Percentiles rank a stretch among this genome's conserved stretches.
phyloP scores from a whole-genome alignment of 2,329 filamentous ascomycete species.

The Cytospora mali region DNA sequence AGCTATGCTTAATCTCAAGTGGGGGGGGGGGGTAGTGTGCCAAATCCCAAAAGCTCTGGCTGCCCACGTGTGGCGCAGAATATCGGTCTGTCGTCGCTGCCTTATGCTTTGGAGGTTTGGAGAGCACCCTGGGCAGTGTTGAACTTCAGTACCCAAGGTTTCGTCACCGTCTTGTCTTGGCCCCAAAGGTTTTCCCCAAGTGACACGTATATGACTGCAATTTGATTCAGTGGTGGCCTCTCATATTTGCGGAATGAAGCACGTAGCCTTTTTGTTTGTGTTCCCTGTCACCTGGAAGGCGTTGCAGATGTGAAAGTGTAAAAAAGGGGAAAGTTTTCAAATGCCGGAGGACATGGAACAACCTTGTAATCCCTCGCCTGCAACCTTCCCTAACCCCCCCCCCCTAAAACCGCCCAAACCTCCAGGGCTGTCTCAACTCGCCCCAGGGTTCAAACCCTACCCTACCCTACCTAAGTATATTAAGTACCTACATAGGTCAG shows the following conservation, averaged over 20 bases:
- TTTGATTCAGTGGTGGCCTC: constrained; percentile 8
- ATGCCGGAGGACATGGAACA: not conserved
- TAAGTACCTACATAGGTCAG: too few species aligned
- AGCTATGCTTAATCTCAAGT: not conserved
- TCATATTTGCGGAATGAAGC: not conserved
- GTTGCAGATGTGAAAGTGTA: constrained; percentile 8
- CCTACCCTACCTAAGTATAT: too few species aligned
- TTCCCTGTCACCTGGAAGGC: constrained; percentile 1
- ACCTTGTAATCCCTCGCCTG: not conserved
- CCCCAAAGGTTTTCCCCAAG: constrained; percentile 20
- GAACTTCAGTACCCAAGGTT: constrained; percentile 17
- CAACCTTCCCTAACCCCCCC: too few species aligned
- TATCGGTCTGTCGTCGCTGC: not conserved
- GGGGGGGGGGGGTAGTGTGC: too few species aligned
- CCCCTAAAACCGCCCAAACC: too few species aligned
- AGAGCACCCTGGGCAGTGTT: too few species aligned
- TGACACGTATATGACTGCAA: constrained; percentile 10
- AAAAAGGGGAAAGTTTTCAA: constrained; percentile 5
- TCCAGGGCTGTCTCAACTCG: too few species aligned
- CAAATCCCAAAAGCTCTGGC: not conserved
- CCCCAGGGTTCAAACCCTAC: too few species aligned
- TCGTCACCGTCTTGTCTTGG: constrained; percentile 8
- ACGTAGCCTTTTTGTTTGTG: constrained; percentile 9
- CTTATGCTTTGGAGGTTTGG: constrained; percentile 9
- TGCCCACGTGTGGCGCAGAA: not conserved